Conservation (phyloP, 176 grass and related monocot species). For the Triticum timopheevii region DNA sequence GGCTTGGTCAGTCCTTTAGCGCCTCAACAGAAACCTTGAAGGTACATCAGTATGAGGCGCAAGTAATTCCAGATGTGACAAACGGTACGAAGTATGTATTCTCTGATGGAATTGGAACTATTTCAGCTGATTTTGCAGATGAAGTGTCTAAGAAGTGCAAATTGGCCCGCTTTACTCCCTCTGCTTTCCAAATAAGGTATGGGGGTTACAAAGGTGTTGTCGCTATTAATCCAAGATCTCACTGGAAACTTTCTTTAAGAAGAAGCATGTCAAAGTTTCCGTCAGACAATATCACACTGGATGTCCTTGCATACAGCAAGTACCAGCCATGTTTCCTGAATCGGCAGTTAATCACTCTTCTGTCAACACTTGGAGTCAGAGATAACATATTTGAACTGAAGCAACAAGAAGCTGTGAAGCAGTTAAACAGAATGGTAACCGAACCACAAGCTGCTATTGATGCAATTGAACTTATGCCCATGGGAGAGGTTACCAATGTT, state of each 20-base stretch:
- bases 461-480: slow-evolving; percentile 71
- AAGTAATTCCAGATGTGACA: slow-evolving; percentile 66
- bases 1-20: slow-evolving; percentile 90
- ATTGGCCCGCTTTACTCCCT: slow-evolving; percentile 60
- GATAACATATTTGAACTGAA: slow-evolving; percentile 71
- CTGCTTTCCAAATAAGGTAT: slow-evolving; percentile 93
- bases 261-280: slow-evolving; percentile 86
- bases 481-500: slow-evolving; percentile 70
- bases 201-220: slow-evolving; percentile 93
- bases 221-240: slow-evolving; percentile 64
- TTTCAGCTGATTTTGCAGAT: slow-evolving; percentile 70
- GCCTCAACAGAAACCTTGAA: slow-evolving; percentile 80
- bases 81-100: slow-evolving; percentile 59
- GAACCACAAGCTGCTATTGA: slow-evolving; percentile 58
- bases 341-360: slow-evolving; percentile 81
- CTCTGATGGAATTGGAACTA: slow-evolving; percentile 94
- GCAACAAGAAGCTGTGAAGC: slow-evolving; percentile 52
- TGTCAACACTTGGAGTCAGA: slow-evolving; percentile 69
- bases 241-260: slow-evolving; percentile 74
- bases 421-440: slow-evolving; percentile 65
- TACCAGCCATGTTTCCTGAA: slow-evolving; percentile 83
- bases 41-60: slow-evolving; percentile 49
- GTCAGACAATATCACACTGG: slow-evolving; percentile 68
- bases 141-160: slow-evolving; percentile 74
- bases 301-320: slow-evolving; percentile 93